Evolutionary conservation across 2,329 filamentous ascomycete genomes (phyloP), one percentile per base, ranked within the genome.

Genomic region (Didymella pomorum): DNA sequence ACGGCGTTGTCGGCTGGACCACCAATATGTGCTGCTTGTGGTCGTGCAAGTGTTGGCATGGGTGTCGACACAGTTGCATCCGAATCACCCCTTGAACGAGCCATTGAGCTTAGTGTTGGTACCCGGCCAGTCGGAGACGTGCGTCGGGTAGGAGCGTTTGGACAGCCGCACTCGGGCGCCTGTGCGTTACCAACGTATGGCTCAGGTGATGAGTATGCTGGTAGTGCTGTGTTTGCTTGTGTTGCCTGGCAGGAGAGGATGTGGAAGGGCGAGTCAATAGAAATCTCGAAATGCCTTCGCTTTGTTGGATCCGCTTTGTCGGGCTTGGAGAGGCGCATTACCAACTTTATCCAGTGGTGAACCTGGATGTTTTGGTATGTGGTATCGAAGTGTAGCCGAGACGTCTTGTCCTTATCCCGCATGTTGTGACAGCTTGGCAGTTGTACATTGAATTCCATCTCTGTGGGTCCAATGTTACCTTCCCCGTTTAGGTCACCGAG

Each of bases 321-420:
- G 14, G 90, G 81, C 68, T 92, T 92, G 28, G 93, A 97, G 45
- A 97, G 88, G 51, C 93, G 89, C 87, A 97, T 91, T 61, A 97
- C 92, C 71, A 97, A 92, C 91, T 97, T 97, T 76, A 97, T 96
- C 93, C 93, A 97, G 75, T 97, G 93, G 74, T 92, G 92, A 52
- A 97, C 93, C 70, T 95, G 92, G 51, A 96, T 94, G 63, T 96
- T 96, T 71, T 92, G 90, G 83, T 94, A 97, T 56, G 92, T 96
- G 53, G 92, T 96, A 73, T 97, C 93, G 52, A 94, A 94, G 74
- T 97, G 90, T 58, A 97, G 79, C 59, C 87, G 85, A 58, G 86
- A 83, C 25, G 76, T 71, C 62, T 84, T 83, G 70, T 93, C 89
- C 45, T 89, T 90, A 21, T 90, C 87, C 66, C 80, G 84, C 89